Evolutionary conservation across 2,329 filamentous ascomycete species (phyloP).

Genomic region (Camptophora hylomeconis): DNA sequence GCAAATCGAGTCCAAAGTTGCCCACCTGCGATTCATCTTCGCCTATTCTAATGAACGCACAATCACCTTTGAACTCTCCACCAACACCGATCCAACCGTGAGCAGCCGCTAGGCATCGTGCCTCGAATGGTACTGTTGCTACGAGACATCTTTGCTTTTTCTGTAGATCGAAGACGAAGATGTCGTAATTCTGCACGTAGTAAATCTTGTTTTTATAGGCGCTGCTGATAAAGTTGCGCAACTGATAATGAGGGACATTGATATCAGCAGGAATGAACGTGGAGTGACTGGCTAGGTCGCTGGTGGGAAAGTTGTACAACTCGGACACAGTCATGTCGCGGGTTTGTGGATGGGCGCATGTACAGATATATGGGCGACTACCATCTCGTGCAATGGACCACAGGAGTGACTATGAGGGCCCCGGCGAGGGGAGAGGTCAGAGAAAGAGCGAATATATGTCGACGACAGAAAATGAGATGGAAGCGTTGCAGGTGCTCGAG

Average conservation of each 20-base stretch:
- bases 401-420: background rate
- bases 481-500: too few species aligned
- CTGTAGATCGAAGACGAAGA: slow-evolving; percentile 56
- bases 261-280: slow-evolving; percentile 57
- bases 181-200: slow-evolving; percentile 67
- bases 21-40: slow-evolving; percentile 26
- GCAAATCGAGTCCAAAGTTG: slow-evolving; percentile 22
- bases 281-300: slow-evolving; percentile 7
- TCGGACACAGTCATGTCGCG: slow-evolving; percentile 12
- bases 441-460: background rate
- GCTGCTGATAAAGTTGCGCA: slow-evolving; percentile 79
- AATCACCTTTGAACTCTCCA: slow-evolving; percentile 71
- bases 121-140: slow-evolving; percentile 55
- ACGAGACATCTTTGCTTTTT: slow-evolving; percentile 56
- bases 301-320: slow-evolving; percentile 10
- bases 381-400: background rate
- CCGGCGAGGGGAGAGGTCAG: background rate
- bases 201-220: slow-evolving; percentile 67
- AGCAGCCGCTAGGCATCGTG: slow-evolving; percentile 77
- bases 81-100: slow-evolving; percentile 85
- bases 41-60: slow-evolving; percentile 59
- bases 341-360: background rate
- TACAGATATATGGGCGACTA: background rate
- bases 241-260: slow-evolving; percentile 44
- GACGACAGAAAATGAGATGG: too few species aligned